Percentiles rank a stretch among this genome's conserved stretches.
phyloP scores from a whole-genome alignment of 495 filamentous ascomycete genomes.

The Sphaerosporella brunnea region DNA sequence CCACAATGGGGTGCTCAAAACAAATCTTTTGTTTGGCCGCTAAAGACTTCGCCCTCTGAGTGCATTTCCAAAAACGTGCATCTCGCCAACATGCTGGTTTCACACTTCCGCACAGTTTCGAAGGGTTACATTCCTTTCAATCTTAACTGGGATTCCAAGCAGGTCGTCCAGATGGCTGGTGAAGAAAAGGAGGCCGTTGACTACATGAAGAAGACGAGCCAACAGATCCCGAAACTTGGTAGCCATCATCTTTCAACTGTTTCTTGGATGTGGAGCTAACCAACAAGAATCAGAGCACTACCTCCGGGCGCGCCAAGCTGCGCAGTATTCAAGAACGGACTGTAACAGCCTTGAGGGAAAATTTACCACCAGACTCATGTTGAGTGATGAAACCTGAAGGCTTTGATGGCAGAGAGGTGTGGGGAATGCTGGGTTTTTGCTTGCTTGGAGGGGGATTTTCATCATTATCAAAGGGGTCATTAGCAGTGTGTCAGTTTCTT shows the following conservation, averaged over 20 bases:
- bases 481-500: no score
- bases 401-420: no score
- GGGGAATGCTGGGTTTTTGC: no score
- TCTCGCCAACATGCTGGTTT: conserved; percentile 21
- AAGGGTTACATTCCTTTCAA: conserved; percentile 23
- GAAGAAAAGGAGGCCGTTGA: conserved; percentile 17
- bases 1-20: conserved; percentile 6
- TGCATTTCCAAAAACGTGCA: conserved; percentile 17
- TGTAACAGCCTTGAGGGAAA: background rate
- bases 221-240: conserved; percentile 14
- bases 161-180: conserved; percentile 17
- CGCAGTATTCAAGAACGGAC: conserved; percentile 3
- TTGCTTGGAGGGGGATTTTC: no score
- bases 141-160: conserved; percentile 22
- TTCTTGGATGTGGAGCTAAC: background rate
- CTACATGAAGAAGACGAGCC: conserved; percentile 19
- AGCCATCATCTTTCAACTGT: background rate
- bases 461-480: no score
- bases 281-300: background rate
- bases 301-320: background rate
- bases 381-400: no score
- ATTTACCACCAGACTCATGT: conserved; percentile 2
- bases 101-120: conserved; percentile 22
- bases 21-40: conserved; percentile 20
- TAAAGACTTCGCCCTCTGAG: conserved; percentile 10